These are phyloP conservation scores for Pisolithus thermaeus DNA, from an alignment of 1,284 basidiomycete genomes.

Conservation along the genomic window DNA sequence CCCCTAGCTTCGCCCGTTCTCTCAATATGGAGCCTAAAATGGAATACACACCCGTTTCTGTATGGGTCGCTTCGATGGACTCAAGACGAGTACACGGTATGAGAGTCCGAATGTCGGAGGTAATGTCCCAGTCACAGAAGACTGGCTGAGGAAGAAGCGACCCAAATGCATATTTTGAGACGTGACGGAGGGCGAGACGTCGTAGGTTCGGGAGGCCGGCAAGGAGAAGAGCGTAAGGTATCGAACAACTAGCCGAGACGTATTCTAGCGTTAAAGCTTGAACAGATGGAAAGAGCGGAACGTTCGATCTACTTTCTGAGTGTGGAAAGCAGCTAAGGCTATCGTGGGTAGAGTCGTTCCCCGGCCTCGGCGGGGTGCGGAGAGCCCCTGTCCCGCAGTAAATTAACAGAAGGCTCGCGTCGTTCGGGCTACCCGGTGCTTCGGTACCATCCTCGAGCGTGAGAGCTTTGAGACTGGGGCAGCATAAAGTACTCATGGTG, in stretches of 20 bases:
- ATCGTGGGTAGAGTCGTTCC: slow-evolving; percentile 12
- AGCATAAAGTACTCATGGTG: slow-evolving; percentile 33
- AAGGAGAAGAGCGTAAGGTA: slow-evolving; percentile 29
- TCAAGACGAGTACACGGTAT: slow-evolving; percentile 9
- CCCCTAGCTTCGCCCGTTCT: slow-evolving; percentile 16
- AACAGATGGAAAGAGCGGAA: slow-evolving; percentile 29
- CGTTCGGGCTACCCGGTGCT: slow-evolving; percentile 31
- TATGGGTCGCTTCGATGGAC: slow-evolving; percentile 10
- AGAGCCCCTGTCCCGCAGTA: slow-evolving; percentile 32
- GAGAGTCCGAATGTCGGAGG: slow-evolving; percentile 8
- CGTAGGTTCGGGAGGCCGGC: slow-evolving; percentile 25
- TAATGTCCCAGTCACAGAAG: slow-evolving; percentile 9
- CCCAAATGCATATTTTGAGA: slow-evolving; percentile 25
- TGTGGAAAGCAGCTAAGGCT: background rate
- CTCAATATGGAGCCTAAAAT: slow-evolving; percentile 10
- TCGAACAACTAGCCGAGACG: slow-evolving; percentile 28
- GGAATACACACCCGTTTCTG: slow-evolving; percentile 12
- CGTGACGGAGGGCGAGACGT: slow-evolving; percentile 29
- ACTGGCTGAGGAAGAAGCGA: slow-evolving; percentile 27
- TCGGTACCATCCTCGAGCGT: slow-evolving; percentile 26
- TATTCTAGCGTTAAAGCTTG: slow-evolving; percentile 29
- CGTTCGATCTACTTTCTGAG: slow-evolving; percentile 11
- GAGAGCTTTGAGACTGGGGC: slow-evolving; percentile 20
- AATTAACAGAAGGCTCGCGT: slow-evolving; percentile 31
- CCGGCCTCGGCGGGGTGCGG: slow-evolving; percentile 6